A percentile compares a stretch with the other conserved stretches of the same genome.
phyloP scores from a whole-genome alignment of 2,329 filamentous ascomycete species.

The Calonectria multiphialidica region DNA sequence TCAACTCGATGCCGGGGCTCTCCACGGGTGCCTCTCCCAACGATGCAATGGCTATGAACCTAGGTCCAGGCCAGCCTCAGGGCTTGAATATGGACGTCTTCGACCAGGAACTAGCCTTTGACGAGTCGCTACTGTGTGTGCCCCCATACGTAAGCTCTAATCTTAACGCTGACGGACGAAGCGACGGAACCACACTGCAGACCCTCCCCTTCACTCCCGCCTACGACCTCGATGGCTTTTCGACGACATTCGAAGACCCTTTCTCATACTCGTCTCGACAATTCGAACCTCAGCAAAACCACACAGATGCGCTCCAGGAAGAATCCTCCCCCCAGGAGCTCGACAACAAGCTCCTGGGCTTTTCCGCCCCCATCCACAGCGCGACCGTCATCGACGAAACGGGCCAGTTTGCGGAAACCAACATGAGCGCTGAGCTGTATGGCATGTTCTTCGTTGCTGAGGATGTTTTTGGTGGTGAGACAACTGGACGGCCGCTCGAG shows the following conservation, averaged over 20 bases:
- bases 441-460: slow-evolving; percentile 93
- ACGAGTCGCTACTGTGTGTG: slow-evolving; percentile 67
- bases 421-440: slow-evolving; percentile 81
- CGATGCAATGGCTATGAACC: slow-evolving; percentile 62
- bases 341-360: slow-evolving; percentile 80
- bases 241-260: slow-evolving; percentile 74
- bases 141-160: slow-evolving; percentile 19
- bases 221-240: slow-evolving; percentile 72
- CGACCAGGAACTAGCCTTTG: slow-evolving; percentile 65
- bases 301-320: slow-evolving; percentile 57
- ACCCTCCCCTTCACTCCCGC: slow-evolving; percentile 66
- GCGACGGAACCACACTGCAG: slow-evolving; percentile 50
- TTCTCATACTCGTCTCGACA: slow-evolving; percentile 68
- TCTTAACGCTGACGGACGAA: slow-evolving; percentile 38
- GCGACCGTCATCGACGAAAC: slow-evolving; percentile 74
- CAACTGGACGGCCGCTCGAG: slow-evolving; percentile 74
- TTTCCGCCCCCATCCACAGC: slow-evolving; percentile 73
- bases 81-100: slow-evolving; percentile 63
- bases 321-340: slow-evolving; percentile 67
- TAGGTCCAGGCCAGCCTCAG: slow-evolving; percentile 48
- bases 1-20: slow-evolving; percentile 67
- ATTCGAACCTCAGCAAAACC: slow-evolving; percentile 58
- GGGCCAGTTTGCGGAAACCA: slow-evolving; percentile 72
- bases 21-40: slow-evolving; percentile 57
- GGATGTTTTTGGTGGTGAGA: slow-evolving; percentile 77